Conservation (phyloP, 2,329 filamentous ascomycete species). For the Stenocarpella maydis region DNA sequence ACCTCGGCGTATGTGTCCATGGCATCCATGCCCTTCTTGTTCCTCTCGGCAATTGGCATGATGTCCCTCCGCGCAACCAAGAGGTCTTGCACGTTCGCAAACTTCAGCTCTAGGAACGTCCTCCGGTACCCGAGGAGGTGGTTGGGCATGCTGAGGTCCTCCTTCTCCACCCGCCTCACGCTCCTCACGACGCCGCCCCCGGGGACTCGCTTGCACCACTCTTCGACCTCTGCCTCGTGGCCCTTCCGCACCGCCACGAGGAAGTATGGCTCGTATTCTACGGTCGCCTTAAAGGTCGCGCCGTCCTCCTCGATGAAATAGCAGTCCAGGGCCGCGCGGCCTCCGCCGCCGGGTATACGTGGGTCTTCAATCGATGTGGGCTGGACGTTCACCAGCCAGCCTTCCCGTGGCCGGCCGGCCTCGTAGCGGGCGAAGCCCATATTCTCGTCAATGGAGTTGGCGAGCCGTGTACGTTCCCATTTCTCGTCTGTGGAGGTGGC, state of each 20-base stretch:
- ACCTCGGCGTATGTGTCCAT: conserved; percentile 99
- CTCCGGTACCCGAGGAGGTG: conserved; percentile 90
- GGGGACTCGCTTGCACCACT: conserved; percentile 84
- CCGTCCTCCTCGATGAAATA: conserved; percentile 95
- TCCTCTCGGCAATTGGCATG: conserved; percentile 92
- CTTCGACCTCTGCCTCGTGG: conserved; percentile 91
- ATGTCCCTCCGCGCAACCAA: conserved; percentile 85
- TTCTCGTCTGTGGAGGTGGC: conserved; percentile 92
- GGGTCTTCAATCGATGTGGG: conserved; percentile 88
- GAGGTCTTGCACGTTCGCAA: conserved; percentile 87
- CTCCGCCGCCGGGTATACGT: conserved; percentile 82
- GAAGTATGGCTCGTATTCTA: conserved; percentile 98
- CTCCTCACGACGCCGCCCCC: conserved; percentile 84
- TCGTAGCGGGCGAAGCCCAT: conserved; percentile 96
- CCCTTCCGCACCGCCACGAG: conserved; percentile 89
- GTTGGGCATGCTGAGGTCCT: conserved; percentile 94
- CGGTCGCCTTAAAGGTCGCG: conserved; percentile 91
- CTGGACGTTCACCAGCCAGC: conserved; percentile 97
- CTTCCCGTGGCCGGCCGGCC: conserved; percentile 78
- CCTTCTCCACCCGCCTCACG: conserved; percentile 82
- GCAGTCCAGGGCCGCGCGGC: conserved; percentile 90
- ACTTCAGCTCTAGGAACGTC: conserved; percentile 86
- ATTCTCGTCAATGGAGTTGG: conserved; percentile 89
- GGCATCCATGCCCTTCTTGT: conserved; percentile 93
- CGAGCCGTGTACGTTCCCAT: conserved; percentile 83